A percentile compares a stretch with the other conserved stretches of the same genome.
These are phyloP conservation scores for Rosa chinensis DNA, from an alignment of 306 rosid species.

Conservation along the genomic window DNA sequence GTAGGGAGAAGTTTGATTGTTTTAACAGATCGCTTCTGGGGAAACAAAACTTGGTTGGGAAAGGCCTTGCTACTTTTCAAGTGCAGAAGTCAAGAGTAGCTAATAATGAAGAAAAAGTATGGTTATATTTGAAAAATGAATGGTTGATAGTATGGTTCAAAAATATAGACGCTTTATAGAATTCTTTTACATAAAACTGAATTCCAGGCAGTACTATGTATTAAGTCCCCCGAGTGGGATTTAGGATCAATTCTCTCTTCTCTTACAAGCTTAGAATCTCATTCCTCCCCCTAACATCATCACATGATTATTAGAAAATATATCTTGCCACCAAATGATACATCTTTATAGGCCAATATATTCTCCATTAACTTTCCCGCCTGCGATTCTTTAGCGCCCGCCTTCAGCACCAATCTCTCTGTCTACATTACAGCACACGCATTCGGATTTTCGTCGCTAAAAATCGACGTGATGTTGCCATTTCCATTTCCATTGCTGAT, in stretches of 20 bases:
- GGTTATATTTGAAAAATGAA: background rate
- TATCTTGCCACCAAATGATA: constrained; percentile 10
- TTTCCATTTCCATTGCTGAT: constrained; percentile 24
- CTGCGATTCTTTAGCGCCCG: background rate
- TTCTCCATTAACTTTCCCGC: constrained; percentile 28
- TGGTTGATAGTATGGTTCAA: background rate
- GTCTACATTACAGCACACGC: constrained; percentile 72
- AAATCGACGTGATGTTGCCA: constrained; percentile 62
- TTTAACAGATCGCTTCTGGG: background rate
- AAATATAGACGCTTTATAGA: constrained; percentile 26
- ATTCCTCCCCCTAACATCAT: constrained; percentile 37
- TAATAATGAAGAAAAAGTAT: background rate
- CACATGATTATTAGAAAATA: constrained; percentile 23
- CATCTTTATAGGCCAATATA: constrained; percentile 11
- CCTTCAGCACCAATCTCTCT: constrained; percentile 1
- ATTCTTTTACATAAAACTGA: constrained; percentile 26
- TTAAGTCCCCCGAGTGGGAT: constrained; percentile 25
- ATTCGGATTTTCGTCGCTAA: constrained; percentile 93
- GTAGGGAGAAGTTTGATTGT: background rate
- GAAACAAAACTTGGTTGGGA: no score
- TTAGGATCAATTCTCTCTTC: constrained; percentile 40
- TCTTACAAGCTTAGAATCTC: constrained; percentile 48
- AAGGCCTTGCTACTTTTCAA: background rate
- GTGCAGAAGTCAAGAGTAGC: background rate
- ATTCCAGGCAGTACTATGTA: constrained; percentile 14